phyloP scores from a whole-genome alignment of 495 filamentous ascomycete genomes.

The Penicillium psychrofluorescens region DNA sequence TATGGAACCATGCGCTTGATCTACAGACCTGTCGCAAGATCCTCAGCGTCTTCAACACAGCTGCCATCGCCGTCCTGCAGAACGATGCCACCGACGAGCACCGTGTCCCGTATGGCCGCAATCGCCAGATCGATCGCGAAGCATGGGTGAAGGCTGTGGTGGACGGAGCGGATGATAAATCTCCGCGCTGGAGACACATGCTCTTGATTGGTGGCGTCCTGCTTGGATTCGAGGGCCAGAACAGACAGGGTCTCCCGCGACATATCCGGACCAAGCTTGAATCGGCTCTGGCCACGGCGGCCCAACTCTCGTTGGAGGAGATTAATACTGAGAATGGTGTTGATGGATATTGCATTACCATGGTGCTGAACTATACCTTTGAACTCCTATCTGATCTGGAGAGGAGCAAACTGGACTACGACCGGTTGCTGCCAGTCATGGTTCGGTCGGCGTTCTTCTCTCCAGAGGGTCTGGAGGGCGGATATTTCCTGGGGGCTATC shows the following conservation, averaged over 20 bases:
- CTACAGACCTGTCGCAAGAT: slow-evolving; percentile 67
- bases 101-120: slow-evolving; percentile 27
- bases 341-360: slow-evolving; percentile 52
- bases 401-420: slow-evolving; percentile 59
- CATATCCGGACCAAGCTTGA: slow-evolving; percentile 66
- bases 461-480: slow-evolving; percentile 71
- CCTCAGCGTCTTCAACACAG: slow-evolving; percentile 82
- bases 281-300: slow-evolving; percentile 66
- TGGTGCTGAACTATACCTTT: slow-evolving; percentile 76
- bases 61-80: slow-evolving; percentile 58
- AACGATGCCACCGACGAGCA: slow-evolving; percentile 41
- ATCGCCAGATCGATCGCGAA: slow-evolving; percentile 51
- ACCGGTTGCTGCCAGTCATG: slow-evolving; percentile 65
- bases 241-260: slow-evolving; percentile 53
- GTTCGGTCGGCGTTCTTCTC: slow-evolving; percentile 61
- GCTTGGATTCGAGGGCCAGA: slow-evolving; percentile 69
- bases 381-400: slow-evolving; percentile 56
- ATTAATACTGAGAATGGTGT: slow-evolving; percentile 41
- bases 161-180: slow-evolving; percentile 75
- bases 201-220: slow-evolving; percentile 74
- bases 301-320: slow-evolving; percentile 66
- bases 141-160: slow-evolving; percentile 81
- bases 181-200: slow-evolving; percentile 82
- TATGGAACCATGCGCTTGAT: slow-evolving; percentile 73
- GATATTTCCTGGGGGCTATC: slow-evolving; percentile 72